Conservation (phyloP, 169 alveolate genomes). For the Eimeria praecox region DNA sequence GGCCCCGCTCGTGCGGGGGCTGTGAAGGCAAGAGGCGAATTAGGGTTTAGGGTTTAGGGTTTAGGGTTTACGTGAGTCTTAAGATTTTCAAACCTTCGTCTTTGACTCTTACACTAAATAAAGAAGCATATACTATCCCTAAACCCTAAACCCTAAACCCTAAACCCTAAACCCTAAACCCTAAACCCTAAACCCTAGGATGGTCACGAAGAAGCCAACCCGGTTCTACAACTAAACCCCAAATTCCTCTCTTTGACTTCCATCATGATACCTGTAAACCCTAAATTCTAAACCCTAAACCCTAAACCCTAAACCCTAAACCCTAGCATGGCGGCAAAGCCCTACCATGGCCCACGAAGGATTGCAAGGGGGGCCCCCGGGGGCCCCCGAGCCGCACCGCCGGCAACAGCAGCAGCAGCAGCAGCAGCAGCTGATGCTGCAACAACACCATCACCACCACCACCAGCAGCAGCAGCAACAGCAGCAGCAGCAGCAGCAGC, state of each 20-base stretch:
- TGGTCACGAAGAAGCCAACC: background rate
- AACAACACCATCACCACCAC: background rate
- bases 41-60: background rate
- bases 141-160: background rate
- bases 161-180: slow-evolving; percentile 1
- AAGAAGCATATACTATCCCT: background rate
- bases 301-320: slow-evolving; percentile 1
- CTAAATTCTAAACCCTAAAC: background rate
- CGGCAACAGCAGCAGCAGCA: background rate
- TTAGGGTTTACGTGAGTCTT: background rate
- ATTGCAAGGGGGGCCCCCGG: slow-evolving; percentile 1
- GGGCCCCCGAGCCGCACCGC: background rate
- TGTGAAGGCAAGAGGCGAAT: background rate
- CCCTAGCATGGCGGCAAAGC: background rate
- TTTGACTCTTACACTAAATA: background rate
- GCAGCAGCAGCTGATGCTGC: background rate
- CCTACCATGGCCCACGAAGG: background rate
- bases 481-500: slow-evolving; percentile 41
- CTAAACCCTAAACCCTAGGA: background rate
- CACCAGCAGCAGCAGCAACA: background rate
- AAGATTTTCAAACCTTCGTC: background rate
- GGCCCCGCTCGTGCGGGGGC: slow-evolving; percentile 2
- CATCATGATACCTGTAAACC: too few species aligned
- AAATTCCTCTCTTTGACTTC: too few species aligned
- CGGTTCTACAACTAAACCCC: background rate